These are phyloP conservation scores for Elaeis guineensis DNA, from an alignment of 176 grass and related monocot genomes.

Conservation along the genomic window DNA sequence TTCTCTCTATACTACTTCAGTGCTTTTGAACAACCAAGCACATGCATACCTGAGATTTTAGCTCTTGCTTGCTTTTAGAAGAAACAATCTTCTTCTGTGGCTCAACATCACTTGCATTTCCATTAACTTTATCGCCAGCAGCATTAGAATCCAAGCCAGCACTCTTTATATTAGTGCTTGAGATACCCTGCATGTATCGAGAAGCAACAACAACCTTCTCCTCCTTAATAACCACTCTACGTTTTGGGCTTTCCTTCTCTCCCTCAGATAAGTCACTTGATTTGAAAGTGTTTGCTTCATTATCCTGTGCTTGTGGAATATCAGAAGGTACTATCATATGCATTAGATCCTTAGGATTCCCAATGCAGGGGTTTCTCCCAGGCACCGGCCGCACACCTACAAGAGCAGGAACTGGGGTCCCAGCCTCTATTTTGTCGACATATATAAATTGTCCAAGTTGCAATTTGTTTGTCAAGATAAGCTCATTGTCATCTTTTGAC, in stretches of 20 bases:
- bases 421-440: conserved; percentile 86
- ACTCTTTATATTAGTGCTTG: conserved; percentile 51
- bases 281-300: conserved; percentile 32
- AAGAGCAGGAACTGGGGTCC: conserved; percentile 77
- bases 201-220: conserved; percentile 22
- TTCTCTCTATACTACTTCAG: no score
- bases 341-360: conserved; percentile 97
- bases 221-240: conserved; percentile 26
- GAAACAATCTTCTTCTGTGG: conserved; percentile 33
- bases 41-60: conserved; percentile 65
- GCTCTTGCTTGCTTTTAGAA: conserved; percentile 50
- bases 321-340: conserved; percentile 67
- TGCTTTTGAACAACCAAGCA: not conserved
- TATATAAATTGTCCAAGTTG: conserved; percentile 98
- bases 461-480: conserved; percentile 89
- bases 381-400: conserved; percentile 84
- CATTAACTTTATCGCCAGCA: conserved; percentile 51
- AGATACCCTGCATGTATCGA: conserved; percentile 68
- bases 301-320: conserved; percentile 44
- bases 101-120: conserved; percentile 32
- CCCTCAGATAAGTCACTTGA: conserved; percentile 47
- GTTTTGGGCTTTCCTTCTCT: conserved; percentile 66
- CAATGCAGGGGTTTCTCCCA: conserved; percentile 85
- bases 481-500: conserved; percentile 93
- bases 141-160: conserved; percentile 43